These are phyloP conservation scores for Chaetomiaceae sp. DNA, from an alignment of 2,329 filamentous ascomycete genomes.

Conservation along the genomic window DNA sequence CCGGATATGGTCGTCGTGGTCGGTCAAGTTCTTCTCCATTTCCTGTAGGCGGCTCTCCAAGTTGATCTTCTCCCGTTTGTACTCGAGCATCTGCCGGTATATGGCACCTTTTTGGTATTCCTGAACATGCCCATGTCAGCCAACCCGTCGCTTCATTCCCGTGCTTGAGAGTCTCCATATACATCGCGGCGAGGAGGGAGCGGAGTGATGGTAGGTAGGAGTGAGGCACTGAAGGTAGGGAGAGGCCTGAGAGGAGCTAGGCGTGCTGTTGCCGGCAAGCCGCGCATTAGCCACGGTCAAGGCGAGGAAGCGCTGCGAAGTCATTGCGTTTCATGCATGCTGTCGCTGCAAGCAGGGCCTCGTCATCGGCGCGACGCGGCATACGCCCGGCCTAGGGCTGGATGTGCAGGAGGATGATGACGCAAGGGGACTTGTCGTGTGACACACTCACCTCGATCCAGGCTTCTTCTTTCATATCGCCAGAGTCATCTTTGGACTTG, in stretches of 20 bases:
- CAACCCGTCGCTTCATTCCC: conserved; percentile 27
- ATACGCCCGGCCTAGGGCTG: conserved; percentile 4
- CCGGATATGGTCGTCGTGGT: conserved; percentile 90
- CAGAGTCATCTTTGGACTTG: conserved; percentile 52
- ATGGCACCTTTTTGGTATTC: conserved; percentile 95
- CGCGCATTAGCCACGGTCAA: conserved; percentile 42
- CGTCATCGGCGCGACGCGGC: conserved; percentile 15
- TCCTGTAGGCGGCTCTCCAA: conserved; percentile 79
- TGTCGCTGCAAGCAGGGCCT: conserved; percentile 10
- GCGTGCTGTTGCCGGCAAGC: conserved; percentile 41
- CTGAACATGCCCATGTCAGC: conserved; percentile 48
- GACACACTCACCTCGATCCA: conserved; percentile 62
- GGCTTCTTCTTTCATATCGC: conserved; percentile 54
- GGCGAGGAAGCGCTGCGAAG: conserved; percentile 27
- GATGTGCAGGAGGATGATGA: conserved; percentile 9
- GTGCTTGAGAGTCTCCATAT: conserved; percentile 30
- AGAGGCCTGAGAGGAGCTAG: conserved; percentile 33
- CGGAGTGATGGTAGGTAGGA: conserved; percentile 20
- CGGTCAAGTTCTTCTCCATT: conserved; percentile 68
- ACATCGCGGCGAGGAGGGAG: conserved; percentile 27
- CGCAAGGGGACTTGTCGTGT: conserved; percentile 29
- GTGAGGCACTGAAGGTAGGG: conserved; percentile 25
- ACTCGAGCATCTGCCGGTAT: conserved; percentile 95
- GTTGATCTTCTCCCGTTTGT: conserved; percentile 82
- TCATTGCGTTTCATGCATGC: conserved; percentile 24